Evolutionary conservation across 176 grass and related monocot species (phyloP), one percentile per base, ranked within the genome.

Genomic region (Echinochloa phyllopogon): DNA sequence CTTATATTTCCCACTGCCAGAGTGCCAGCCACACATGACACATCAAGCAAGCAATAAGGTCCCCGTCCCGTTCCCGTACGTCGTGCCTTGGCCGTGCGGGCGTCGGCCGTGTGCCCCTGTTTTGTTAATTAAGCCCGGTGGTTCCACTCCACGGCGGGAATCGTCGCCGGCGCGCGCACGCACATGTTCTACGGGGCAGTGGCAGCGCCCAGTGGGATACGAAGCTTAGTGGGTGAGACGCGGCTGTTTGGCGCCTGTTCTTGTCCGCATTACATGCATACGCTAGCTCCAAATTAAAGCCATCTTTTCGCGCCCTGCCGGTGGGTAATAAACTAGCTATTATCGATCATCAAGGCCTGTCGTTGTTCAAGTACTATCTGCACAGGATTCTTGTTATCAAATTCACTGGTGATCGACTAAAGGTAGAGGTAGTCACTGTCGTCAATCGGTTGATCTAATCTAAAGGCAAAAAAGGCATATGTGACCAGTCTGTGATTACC

Each of bases 261-360:
- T 90, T 94, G 89, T 92, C 94, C 82, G 81, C 74, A 65, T 91
- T 81, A 79, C 78, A 42, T 13, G 67, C 83, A n/a, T n/a, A n/a
- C n/a, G n/a, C n/a, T n/a, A 61, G 87, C 62, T 59, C 74, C 74
- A 6, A 38, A 75, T 53, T n/a, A 79, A 94, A 64, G 44, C 80
- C 24, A 24, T 45, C 33, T 44, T 69, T 67, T 80, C 29, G 8
- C 3, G 4, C 48, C 15, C 74, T 59, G 49, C 56, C 33, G 39
- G 10, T 83, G 12, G 11, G n/a, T 60, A 15, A 52, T 1, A 33
- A 67, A 61, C 6, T 66, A 9, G 29, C n/a, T 33, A 33, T 33
- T 33, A 33, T 33, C 29, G 29, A 33, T 33, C 29, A 33, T 33
- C 29, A 4, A 52, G 1, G 1, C 60, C 58, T 27, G 1, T 10